Evolutionary conservation across 768 basidiomycete genomes (phyloP).

Genomic region (Cystofilobasidium bisporidii): DNA sequence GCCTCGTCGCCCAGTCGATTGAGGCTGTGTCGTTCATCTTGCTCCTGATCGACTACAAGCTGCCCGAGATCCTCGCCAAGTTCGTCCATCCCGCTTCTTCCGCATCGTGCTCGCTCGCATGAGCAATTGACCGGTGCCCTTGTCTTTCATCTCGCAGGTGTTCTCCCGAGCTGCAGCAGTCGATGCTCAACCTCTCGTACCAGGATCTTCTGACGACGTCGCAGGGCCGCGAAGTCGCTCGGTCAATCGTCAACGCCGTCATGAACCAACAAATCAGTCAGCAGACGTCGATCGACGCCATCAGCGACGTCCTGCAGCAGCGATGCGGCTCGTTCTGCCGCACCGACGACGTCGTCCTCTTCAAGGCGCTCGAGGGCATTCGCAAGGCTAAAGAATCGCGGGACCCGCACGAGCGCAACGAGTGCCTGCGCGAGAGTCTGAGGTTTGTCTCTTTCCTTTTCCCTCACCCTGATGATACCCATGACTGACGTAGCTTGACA

Average conservation of each 20-base stretch:
- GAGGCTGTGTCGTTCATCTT: slow-evolving; percentile 92
- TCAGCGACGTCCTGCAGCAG: slow-evolving; percentile 87
- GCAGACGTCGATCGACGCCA: slow-evolving; percentile 91
- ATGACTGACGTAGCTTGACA: too few relatives aligned
- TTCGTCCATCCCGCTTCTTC: slow-evolving; percentile 44
- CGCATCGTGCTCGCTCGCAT: too few relatives aligned
- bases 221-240: slow-evolving; percentile 76
- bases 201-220: slow-evolving; percentile 76
- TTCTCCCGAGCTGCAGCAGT: slow-evolving; percentile 58
- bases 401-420: slow-evolving; percentile 62
- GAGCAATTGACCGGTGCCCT: neutral
- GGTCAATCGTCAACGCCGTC: slow-evolving; percentile 82
- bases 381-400: slow-evolving; percentile 77
- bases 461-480: neutral
- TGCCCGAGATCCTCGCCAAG: slow-evolving; percentile 75
- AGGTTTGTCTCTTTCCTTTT: slow-evolving; percentile 48
- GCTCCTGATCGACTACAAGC: slow-evolving; percentile 78
- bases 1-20: slow-evolving; percentile 70
- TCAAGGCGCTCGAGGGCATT: slow-evolving; percentile 93
- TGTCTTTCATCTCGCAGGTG: slow-evolving; percentile 47
- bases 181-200: slow-evolving; percentile 63
- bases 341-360: slow-evolving; percentile 92
- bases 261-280: slow-evolving; percentile 98
- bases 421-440: slow-evolving; percentile 74
- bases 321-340: slow-evolving; percentile 97